phyloP scores from a whole-genome alignment of 2,329 filamentous ascomycete species.

The Penicillium sp. region DNA sequence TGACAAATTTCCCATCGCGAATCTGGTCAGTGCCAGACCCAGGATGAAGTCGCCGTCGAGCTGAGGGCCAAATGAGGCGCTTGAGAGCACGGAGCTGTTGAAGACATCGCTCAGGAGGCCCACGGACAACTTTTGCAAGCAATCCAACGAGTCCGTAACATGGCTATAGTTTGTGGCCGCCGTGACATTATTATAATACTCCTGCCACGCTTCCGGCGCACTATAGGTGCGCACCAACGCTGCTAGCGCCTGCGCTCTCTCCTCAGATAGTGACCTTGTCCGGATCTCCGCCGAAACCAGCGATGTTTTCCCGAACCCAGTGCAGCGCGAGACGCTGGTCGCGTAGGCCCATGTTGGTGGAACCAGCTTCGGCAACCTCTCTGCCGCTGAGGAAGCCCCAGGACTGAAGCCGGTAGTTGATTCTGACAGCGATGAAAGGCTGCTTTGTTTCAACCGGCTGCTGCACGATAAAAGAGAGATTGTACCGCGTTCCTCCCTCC shows the following conservation, averaged over 20 bases:
- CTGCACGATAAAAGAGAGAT: constrained; percentile 52
- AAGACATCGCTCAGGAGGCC: too few relatives aligned
- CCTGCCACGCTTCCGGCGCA: too few relatives aligned
- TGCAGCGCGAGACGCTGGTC: constrained; percentile 36
- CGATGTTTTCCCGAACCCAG: constrained; percentile 28
- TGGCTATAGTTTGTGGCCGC: too few relatives aligned
- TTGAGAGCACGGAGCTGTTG: too few relatives aligned
- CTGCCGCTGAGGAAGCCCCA: constrained; percentile 54
- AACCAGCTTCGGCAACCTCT: constrained; percentile 35
- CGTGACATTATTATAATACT: too few relatives aligned
- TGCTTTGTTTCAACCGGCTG: constrained; percentile 49
- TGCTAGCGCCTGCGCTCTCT: constrained; percentile 52
- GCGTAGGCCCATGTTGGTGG: constrained; percentile 56
- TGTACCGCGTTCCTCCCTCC: constrained; percentile 49
- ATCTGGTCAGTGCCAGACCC: too few relatives aligned
- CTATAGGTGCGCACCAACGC: constrained; percentile 46
- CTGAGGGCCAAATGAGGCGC: too few relatives aligned
- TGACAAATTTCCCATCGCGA: too few relatives aligned
- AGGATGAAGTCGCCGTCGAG: too few relatives aligned
- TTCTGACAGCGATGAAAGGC: constrained; percentile 44
- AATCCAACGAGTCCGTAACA: too few relatives aligned
- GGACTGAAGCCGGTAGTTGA: constrained; percentile 45
- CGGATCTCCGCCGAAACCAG: not conserved
- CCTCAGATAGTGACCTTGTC: constrained; percentile 49
- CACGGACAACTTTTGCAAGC: too few relatives aligned